Base-by-base conservation (phyloP, 2,329 filamentous ascomycete genomes). In the Capronia coronata region DNA sequence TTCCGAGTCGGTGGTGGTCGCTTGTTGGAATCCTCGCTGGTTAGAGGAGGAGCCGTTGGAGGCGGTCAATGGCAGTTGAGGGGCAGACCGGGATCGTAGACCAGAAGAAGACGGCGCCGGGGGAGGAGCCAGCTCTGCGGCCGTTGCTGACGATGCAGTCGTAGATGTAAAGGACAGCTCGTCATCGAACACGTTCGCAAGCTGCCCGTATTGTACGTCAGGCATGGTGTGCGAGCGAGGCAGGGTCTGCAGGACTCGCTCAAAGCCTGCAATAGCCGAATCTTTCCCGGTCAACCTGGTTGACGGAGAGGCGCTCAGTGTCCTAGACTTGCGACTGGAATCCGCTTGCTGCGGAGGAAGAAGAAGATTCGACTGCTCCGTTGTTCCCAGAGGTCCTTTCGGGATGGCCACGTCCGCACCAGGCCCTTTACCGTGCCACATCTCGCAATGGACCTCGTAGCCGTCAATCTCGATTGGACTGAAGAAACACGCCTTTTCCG, bases 401-500 rank as follows among this genome's bases (percentile, higher is more conserved):
- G 76, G 75, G 25, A 86, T 75, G 3, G 83, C 71, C 51, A 79
- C 76, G 62, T 89, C 84, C 58, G 78, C 75, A 9, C 73, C 66
- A 1, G 84, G 83, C 1, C 83, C 76, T 23, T 80, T 70, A 43
- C 82, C 82, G 51, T 77, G 73, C 65, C 86, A 90, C 23, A 75
- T 73, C 67, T 89, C 84, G 30, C 84, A 86, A 60, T 79, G 81
- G 21, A 90, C 80, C 10, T 84, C 66, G 63, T 85, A 75, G 9
- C 85, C 85, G 48, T 86, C 73, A 53, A 90, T 79, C 51, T 76
- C 76, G 67, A 88, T 83, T 0, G 86, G 86, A 44, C 84, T 87
- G 46, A 79, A 77, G 63, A 78, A 84, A 35, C 83, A 70, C 18
- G 86, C 86, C 9, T 79, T 74, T 51, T 86, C 83, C 16, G 84